Conservation (phyloP, 1,139 yeast genomes). For the Geotrichum australiense region DNA sequence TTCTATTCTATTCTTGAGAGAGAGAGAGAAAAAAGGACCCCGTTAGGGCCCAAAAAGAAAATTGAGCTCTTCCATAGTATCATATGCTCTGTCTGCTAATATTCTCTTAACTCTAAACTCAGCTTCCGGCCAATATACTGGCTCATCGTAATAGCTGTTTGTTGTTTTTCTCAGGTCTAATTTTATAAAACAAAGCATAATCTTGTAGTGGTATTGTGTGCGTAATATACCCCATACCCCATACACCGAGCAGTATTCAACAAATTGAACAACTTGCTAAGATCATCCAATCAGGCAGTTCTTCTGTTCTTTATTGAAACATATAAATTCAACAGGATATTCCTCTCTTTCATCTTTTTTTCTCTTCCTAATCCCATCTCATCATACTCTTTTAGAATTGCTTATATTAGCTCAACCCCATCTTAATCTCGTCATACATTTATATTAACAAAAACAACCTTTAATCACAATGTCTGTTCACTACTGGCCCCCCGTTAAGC, state of each 20-base stretch:
- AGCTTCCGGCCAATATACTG: too few relatives aligned
- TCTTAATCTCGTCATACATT: background rate
- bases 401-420: background rate
- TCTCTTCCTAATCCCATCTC: background rate
- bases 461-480: constrained; percentile 24
- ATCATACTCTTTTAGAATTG: background rate
- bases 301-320: background rate
- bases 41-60: too few relatives aligned
- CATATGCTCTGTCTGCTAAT: too few relatives aligned
- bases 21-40: too few relatives aligned
- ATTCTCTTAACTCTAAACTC: too few relatives aligned
- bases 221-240: too few relatives aligned
- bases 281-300: background rate
- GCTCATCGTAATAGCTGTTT: too few relatives aligned
- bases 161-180: too few relatives aligned
- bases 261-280: too few relatives aligned
- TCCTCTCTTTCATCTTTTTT: background rate
- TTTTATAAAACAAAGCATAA: constrained; percentile 1
- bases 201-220: background rate
- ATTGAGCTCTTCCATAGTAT: too few relatives aligned
- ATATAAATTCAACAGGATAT: background rate
- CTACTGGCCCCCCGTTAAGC: constrained; percentile 19
- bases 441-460: background rate
- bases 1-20: too few relatives aligned
- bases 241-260: too few relatives aligned